A percentile compares a stretch with the other conserved stretches of the same genome.
Conservation (phyloP, 2,329 filamentous ascomycete genomes). For the Pseudogymnoascus sp. region DNA sequence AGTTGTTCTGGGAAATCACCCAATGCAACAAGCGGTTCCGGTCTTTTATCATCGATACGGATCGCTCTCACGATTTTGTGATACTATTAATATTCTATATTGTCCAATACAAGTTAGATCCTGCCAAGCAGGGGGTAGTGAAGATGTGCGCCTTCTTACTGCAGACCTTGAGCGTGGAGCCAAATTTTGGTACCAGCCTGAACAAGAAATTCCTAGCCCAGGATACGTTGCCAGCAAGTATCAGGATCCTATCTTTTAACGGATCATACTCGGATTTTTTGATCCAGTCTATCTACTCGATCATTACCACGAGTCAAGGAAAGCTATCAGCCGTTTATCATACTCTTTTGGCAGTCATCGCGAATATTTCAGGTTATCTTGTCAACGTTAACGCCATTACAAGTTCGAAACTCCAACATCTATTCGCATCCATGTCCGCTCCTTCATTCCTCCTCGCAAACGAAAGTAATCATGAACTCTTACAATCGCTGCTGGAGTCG, state of each 20-base stretch:
- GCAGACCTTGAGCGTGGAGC: constrained; percentile 89
- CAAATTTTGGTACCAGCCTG: constrained; percentile 79
- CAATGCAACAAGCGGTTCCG: constrained; percentile 98
- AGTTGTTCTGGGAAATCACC: constrained; percentile 85
- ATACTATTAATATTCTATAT: constrained; percentile 88
- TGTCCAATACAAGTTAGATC: constrained; percentile 77
- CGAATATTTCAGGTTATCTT: constrained; percentile 82
- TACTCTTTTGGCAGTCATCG: constrained; percentile 82
- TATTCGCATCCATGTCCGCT: constrained; percentile 87
- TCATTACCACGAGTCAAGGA: constrained; percentile 87
- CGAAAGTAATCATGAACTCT: constrained; percentile 76
- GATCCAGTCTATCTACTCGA: constrained; percentile 85
- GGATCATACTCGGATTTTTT: constrained; percentile 92
- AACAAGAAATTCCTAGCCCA: constrained; percentile 86
- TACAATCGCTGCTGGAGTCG: constrained; percentile 77
- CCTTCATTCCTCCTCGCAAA: constrained; percentile 88
- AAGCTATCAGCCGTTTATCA: constrained; percentile 88
- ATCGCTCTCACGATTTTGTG: constrained; percentile 85
- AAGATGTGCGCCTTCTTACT: constrained; percentile 96
- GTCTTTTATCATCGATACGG: constrained; percentile 93
- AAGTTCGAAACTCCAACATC: constrained; percentile 74
- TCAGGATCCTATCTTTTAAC: constrained; percentile 74
- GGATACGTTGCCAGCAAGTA: constrained; percentile 73
- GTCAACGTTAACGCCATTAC: constrained; percentile 67
- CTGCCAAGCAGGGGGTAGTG: constrained; percentile 83